Evolutionary conservation across 2,329 filamentous ascomycete genomes (phyloP), one percentile per base, ranked within the genome.

Genomic region (Fusarium nygamai): DNA sequence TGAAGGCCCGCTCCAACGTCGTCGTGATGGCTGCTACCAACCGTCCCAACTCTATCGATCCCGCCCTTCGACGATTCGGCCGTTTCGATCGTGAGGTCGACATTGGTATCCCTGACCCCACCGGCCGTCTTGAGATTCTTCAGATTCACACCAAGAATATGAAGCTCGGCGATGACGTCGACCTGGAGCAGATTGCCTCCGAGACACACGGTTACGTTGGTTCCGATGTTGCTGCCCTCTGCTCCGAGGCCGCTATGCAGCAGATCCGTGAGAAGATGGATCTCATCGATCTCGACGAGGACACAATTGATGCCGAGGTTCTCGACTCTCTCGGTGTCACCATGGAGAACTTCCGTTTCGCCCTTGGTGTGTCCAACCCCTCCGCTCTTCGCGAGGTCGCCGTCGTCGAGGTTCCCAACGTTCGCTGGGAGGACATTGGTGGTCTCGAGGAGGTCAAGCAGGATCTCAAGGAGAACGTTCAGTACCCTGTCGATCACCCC

Each of bases 191-290:
- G 81, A 98, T 99, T 81, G 96, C 96, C 62, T 91, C 96, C 36
- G 96, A 99, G 88, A 99, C 96, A 53, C 96, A 99, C 88, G 96
- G 96, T 87, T 99, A 98, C 80, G 96, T 99, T 76, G 96, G 96
- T 88, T 98, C 96, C 38, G 96, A 99, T 92, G 89, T 99, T 84
- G 96, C 96, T 68, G 97, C 96, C 36, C 94, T 99, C 70, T 99
- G 96, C 87, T 99, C 96, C 12, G 96, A 99, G 86, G 96, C 96
- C 82, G 96, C 96, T 74, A 99, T 99, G 96, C 96, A 99, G 85
- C 96, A 99, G 87, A 99, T 99, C 85, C 96, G 96, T 87, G 96
- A 99, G 87, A 99, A 99, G 93, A 99, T 99, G 96, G 96, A 99
- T 83, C 91, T 99, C 75, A 99, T 99, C 78, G 96, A 99, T 85